These are phyloP conservation scores for Chrysanthemum makinoi DNA, from an alignment of 129 eudicot genomes.

Conservation along the genomic window DNA sequence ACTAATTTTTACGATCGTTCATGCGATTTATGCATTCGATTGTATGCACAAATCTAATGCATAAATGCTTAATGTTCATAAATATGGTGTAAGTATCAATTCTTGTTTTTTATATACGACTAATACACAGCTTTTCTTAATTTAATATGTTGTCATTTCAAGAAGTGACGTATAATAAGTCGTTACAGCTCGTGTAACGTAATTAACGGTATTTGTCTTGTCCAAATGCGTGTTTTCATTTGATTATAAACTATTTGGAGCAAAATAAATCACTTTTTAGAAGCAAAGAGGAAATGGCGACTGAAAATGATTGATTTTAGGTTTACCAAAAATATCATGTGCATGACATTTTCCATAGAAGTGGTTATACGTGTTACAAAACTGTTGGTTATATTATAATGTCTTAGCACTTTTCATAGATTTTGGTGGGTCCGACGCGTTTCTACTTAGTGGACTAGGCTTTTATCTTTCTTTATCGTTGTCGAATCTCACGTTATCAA, in stretches of 20 bases:
- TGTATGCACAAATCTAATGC: no score
- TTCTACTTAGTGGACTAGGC: not conserved
- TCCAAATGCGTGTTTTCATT: no score
- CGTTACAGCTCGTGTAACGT: no score
- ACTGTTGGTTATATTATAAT: not conserved
- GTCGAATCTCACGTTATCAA: not conserved
- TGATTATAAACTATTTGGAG: no score
- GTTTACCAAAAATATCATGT: not conserved
- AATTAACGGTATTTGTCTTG: not conserved
- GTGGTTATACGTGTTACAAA: not conserved
- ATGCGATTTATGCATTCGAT: no score
- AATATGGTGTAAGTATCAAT: no score
- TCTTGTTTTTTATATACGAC: no score
- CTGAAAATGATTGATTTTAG: not conserved
- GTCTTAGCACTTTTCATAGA: constrained; percentile 11
- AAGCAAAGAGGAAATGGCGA: not conserved
- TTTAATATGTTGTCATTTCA: no score
- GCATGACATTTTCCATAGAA: not conserved
- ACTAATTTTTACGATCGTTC: no score
- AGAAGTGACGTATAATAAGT: no score
- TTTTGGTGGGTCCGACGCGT: constrained; percentile 9
- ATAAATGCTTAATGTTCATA: no score
- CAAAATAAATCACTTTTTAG: not conserved
- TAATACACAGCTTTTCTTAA: no score
- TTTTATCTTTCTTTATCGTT: not conserved